Evolutionary conservation across 139 green algal genomes (phyloP), one percentile per base, ranked within the genome.

Genomic region (Volvox reticuliferus): DNA sequence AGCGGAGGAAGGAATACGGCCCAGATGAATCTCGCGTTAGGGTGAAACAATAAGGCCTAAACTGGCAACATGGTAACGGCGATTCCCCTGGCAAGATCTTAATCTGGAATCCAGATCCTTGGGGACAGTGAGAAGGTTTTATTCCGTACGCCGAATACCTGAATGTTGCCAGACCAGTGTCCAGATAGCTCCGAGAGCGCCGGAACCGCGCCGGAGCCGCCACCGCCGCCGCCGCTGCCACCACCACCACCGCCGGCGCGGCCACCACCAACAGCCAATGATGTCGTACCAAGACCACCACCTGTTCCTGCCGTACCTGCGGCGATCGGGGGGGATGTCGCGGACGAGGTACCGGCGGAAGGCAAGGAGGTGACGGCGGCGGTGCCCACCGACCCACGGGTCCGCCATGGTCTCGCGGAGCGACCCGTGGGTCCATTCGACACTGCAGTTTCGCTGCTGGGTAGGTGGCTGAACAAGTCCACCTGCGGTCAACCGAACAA

Each of bases 171-270:
- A 35, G 88, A 94, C 97, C 96, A 99, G 35, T 85, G 88, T 19
- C 97, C 96, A 32, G 90, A 88, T 30, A 98, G 88, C n/a, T 97
- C 96, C 89, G 98, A 96, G 69, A 98, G 91, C 2, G 92, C 94
- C 20, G 95, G 95, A 76, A 98, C 88, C 22, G 61, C 83, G 2
- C 28, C 14, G 65, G 20, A 44, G 33, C 30, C 33, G 91, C 80
- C 63, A 20, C 83, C 50, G 35, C 85, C 44, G 76, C 21, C 50
- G 30, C 75, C 33, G 79, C 84, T 82, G 55, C 35, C 82, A 71
- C 75, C 37, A 19, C 16, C 76, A 20, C 61, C 87, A 33, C 89
- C 88, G 14, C n/a, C n/a, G n/a, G n/a, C n/a, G n/a, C n/a, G n/a
- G n/a, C 61, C 79, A 71, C 44, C 44, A 28, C 77, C 61, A 13